Conservation (phyloP, 768 basidiomycete genomes). For the Dacryopinax primogenitus region DNA sequence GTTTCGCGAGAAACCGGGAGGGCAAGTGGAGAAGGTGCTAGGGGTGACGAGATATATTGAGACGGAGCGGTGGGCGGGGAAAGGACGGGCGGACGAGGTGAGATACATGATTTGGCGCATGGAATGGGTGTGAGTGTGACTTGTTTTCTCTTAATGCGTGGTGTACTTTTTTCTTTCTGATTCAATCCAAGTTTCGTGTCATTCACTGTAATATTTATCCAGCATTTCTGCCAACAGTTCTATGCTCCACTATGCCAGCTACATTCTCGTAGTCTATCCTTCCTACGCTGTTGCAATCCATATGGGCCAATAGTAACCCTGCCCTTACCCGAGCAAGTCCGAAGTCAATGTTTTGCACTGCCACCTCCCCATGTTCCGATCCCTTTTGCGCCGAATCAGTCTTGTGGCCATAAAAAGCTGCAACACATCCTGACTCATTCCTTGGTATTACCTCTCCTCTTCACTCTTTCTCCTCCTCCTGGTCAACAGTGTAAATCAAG, state of each 20-base stretch:
- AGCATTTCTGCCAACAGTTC: too few species aligned
- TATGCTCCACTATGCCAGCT: too few species aligned
- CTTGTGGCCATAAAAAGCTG: too few species aligned
- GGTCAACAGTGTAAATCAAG: not conserved
- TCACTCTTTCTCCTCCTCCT: not conserved
- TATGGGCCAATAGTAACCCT: too few species aligned
- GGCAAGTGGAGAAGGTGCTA: conserved; percentile 25
- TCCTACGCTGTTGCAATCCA: too few species aligned
- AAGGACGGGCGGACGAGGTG: conserved; percentile 56
- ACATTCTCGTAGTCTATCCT: too few species aligned
- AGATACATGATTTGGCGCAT: conserved; percentile 59
- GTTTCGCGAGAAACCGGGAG: conserved; percentile 30
- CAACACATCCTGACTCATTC: too few species aligned
- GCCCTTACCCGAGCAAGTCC: too few species aligned
- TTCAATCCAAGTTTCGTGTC: not conserved
- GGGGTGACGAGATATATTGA: conserved; percentile 38
- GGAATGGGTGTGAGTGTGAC: conserved; percentile 40
- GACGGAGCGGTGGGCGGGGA: conserved; percentile 38
- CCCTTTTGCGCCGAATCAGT: too few species aligned
- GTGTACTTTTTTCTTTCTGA: not conserved
- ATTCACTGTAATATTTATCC: not conserved
- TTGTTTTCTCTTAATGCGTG: not conserved
- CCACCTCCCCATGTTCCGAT: too few species aligned
- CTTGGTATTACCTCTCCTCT: too few species aligned
- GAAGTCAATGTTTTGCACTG: too few species aligned